These are phyloP conservation scores for Penicillium sp. DNA, from an alignment of 2,329 filamentous ascomycete genomes.

Conservation along the genomic window DNA sequence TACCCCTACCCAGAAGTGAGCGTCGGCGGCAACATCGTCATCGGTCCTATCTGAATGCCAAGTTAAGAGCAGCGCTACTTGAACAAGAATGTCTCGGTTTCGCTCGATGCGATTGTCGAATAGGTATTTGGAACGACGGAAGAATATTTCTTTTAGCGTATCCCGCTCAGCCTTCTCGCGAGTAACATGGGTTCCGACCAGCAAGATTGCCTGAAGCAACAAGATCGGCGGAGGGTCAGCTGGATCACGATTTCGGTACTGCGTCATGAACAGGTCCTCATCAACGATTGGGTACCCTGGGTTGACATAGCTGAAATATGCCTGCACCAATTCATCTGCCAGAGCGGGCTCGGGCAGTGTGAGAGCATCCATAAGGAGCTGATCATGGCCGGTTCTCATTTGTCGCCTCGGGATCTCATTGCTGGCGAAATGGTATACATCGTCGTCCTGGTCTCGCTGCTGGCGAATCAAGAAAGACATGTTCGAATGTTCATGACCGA, in stretches of 20 bases:
- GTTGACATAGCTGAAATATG: slow-evolving; percentile 53
- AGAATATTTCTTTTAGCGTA: slow-evolving; percentile 50
- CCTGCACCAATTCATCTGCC: slow-evolving; percentile 51
- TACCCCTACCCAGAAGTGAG: slow-evolving; percentile 54
- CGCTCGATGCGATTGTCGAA: slow-evolving; percentile 55
- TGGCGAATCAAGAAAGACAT: slow-evolving; percentile 56
- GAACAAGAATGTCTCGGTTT: slow-evolving; percentile 54
- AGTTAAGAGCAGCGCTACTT: slow-evolving; percentile 54
- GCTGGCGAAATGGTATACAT: slow-evolving; percentile 46
- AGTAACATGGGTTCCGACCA: slow-evolving; percentile 54
- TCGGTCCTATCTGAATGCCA: slow-evolving; percentile 55
- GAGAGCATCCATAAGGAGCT: slow-evolving; percentile 49
- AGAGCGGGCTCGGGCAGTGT: slow-evolving; percentile 49
- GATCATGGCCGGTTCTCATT: slow-evolving; percentile 45
- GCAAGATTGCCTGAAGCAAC: slow-evolving; percentile 51
- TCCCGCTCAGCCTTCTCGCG: slow-evolving; percentile 43
- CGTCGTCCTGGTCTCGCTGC: slow-evolving; percentile 43
- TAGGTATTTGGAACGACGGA: slow-evolving; percentile 53
- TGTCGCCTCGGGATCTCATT: slow-evolving; percentile 46
- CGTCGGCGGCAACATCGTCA: slow-evolving; percentile 55
- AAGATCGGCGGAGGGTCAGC: slow-evolving; percentile 48
- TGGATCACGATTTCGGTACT: slow-evolving; percentile 49
- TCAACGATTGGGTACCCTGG: slow-evolving; percentile 54
- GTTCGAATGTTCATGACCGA: slow-evolving; percentile 57
- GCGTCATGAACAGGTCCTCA: slow-evolving; percentile 51